A percentile compares a stretch with the other conserved stretches of the same genome.
phyloP scores from a whole-genome alignment of 2,329 filamentous ascomycete species.

The Cryphonectria carpinicola region DNA sequence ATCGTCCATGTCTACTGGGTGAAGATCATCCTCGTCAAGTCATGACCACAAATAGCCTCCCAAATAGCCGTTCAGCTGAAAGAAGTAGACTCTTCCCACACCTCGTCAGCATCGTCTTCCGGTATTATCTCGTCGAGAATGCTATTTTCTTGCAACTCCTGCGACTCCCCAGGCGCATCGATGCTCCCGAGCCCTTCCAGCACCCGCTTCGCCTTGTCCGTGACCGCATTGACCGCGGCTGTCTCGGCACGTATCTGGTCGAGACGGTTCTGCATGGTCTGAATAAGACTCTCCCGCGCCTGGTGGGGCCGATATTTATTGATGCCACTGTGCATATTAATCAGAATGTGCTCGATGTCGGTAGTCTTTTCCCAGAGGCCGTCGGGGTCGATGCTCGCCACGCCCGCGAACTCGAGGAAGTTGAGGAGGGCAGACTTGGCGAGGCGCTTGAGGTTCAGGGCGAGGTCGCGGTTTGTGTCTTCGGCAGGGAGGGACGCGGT shows the following conservation, averaged over 20 bases:
- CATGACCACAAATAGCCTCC: background rate
- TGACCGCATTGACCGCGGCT: constrained; percentile 66
- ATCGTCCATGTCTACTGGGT: background rate
- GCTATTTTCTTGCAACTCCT: background rate
- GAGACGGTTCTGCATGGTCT: constrained; percentile 85
- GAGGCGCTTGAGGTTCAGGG: constrained; percentile 73
- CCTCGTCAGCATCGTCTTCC: constrained; percentile 11
- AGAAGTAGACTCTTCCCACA: constrained; percentile 17
- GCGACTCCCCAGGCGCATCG: constrained; percentile 37
- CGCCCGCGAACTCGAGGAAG: constrained; percentile 81
- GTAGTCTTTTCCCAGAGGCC: constrained; percentile 72
- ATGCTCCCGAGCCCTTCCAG: constrained; percentile 69
- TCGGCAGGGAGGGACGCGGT: constrained; percentile 32
- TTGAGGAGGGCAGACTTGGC: constrained; percentile 85
- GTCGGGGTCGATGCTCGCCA: constrained; percentile 66
- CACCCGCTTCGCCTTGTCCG: constrained; percentile 73
- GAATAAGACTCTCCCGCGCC: constrained; percentile 82
- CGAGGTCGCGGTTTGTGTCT: constrained; percentile 63
- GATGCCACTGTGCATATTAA: constrained; percentile 90
- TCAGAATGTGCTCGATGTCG: constrained; percentile 79
- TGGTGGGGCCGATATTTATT: constrained; percentile 96
- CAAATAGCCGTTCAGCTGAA: background rate
- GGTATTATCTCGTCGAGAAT: background rate
- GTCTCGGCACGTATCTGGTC: constrained; percentile 75
- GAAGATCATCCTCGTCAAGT: background rate